Evolutionary conservation across 768 basidiomycete species (phyloP), one percentile per base, ranked within the genome.

Genomic region (Phaeotremella fagi): DNA sequence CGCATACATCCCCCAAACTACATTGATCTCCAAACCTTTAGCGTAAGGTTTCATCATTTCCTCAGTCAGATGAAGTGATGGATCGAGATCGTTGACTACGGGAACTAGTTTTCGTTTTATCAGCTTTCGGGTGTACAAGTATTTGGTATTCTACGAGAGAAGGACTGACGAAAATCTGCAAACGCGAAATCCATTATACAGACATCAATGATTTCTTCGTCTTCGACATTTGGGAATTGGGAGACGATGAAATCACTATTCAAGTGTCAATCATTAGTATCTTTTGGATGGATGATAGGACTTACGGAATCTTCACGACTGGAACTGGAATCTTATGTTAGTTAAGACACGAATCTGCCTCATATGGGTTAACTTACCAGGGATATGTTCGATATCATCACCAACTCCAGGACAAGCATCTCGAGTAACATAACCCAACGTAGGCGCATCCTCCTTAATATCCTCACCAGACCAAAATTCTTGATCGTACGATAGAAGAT

Each of bases 381-480:
- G 69, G 6, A 66, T 57, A 57, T 73, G 72, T 41, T 68, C 65
- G 37, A 70, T 63, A 55, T 73, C 72, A 53, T 73, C 72, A 2
- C 72, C 72, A 24, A 49, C 56, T 2, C 64, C 68, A 12, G 60
- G 61, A 54, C 69, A 64, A 45, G 44, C 53, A 41, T 63, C 61
- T 27, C 57, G 57, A 16, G 66, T 66, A n/a, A 65, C 64, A 36
- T 64, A 63, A 29, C 62, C 62, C 59, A 61, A 25, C 12, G 59
- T 64, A 26, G 55, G 38, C 3, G 22, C 25, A 43, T 31, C 25
- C 5, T 54, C 16, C 1, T 42, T 50, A n/a, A 31, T 41, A 1
- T 35, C 31, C 18, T 48, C 22, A 16, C 48, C 22, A 18, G 37
- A 11, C 9, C 23, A 45, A 20, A 55, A 54, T 15, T 24, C 45